Conservation (phyloP, 2,329 filamentous ascomycete genomes). For the Talaromyces sp. region DNA sequence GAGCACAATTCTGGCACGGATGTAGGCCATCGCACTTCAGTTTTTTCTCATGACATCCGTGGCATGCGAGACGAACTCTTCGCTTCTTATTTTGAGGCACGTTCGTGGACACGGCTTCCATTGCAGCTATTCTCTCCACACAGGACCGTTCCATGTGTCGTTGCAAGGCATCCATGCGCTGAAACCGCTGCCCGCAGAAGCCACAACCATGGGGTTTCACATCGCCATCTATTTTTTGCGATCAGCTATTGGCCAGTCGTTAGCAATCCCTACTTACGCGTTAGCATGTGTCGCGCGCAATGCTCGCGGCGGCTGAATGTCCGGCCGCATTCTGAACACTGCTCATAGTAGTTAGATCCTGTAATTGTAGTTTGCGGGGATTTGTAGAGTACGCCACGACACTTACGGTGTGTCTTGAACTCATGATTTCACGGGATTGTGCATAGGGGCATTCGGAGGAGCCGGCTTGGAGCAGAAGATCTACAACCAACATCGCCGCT, state of each 20-base stretch:
- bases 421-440: no score
- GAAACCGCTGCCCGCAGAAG: not conserved
- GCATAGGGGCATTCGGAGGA: no score
- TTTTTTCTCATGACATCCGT: not conserved
- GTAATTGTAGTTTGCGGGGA: no score
- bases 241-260: not conserved
- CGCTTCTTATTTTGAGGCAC: not conserved
- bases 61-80: not conserved
- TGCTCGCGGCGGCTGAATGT: not conserved
- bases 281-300: not conserved
- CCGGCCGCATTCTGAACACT: not conserved
- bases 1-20: not conserved
- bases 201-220: not conserved
- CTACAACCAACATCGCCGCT: no score
- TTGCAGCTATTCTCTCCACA: not conserved
- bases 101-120: no score
- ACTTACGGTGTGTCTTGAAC: no score
- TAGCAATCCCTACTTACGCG: not conserved
- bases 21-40: not conserved
- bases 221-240: not conserved
- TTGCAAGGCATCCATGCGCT: not conserved
- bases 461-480: no score
- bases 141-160: not conserved
- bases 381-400: no score
- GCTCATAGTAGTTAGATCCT: no score